Percentiles rank a stretch among this genome's conserved stretches.
phyloP scores from a whole-genome alignment of 2,329 filamentous ascomycete genomes.

The Camillea tinctor region DNA sequence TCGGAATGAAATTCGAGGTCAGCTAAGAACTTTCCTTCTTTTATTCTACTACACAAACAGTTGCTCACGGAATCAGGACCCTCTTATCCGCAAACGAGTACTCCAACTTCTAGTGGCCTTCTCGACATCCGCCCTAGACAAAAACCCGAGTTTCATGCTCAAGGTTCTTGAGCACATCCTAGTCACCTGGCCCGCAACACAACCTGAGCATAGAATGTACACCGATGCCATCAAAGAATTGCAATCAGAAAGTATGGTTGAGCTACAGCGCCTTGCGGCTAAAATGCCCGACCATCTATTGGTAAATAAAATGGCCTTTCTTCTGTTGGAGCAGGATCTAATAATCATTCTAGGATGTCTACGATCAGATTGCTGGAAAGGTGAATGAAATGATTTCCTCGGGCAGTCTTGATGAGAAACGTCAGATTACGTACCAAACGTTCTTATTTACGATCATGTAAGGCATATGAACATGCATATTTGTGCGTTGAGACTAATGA shows the following conservation, averaged over 20 bases:
- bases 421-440: conserved; percentile 81
- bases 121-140: conserved; percentile 76
- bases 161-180: conserved; percentile 90
- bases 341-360: conserved; percentile 61
- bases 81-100: conserved; percentile 76
- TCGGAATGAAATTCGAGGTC: conserved; percentile 68
- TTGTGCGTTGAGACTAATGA: conserved; percentile 11
- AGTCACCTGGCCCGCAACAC: conserved; percentile 73
- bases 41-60: background rate
- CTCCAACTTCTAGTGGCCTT: conserved; percentile 82
- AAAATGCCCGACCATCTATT: conserved; percentile 90
- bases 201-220: conserved; percentile 69
- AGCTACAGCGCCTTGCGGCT: conserved; percentile 83
- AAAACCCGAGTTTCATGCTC: conserved; percentile 77
- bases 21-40: conserved; percentile 5
- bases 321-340: conserved; percentile 10
- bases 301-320: conserved; percentile 41
- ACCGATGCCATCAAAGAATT: conserved; percentile 89
- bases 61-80: conserved; percentile 54
- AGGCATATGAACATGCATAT: conserved; percentile 22
- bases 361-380: conserved; percentile 80
- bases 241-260: conserved; percentile 78
- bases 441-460: conserved; percentile 92
- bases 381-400: conserved; percentile 77
- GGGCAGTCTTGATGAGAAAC: conserved; percentile 74